Conservation (phyloP, 345 rosid genomes). For the Gossypium rotundifolium region DNA sequence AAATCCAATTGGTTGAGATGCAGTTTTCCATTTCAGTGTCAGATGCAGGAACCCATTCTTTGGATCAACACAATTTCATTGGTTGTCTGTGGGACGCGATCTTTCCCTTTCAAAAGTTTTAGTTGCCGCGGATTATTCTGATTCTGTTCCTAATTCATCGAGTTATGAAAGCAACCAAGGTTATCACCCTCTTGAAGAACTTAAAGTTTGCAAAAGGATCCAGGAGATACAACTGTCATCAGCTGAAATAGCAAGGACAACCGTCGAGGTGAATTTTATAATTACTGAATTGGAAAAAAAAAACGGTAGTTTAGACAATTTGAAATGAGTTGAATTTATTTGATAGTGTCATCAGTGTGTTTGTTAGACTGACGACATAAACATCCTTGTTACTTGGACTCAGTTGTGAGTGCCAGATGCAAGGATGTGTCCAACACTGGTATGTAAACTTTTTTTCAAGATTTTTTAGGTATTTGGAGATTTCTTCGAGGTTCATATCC, state of each 20-base stretch:
- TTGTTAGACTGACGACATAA: slow-evolving; percentile 3
- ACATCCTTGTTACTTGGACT: neutral
- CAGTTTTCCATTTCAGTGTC: slow-evolving; percentile 26
- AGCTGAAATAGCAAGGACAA: slow-evolving; percentile 82
- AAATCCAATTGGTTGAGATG: neutral
- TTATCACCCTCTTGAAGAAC: slow-evolving; percentile 91
- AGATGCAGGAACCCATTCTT: slow-evolving; percentile 45
- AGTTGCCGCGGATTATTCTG: slow-evolving; percentile 97
- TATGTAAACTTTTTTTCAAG: neutral
- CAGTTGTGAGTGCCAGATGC: neutral
- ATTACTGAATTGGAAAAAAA: slow-evolving; percentile 1
- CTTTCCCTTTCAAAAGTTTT: slow-evolving; percentile 64
- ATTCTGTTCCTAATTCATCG: slow-evolving; percentile 87
- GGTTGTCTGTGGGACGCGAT: slow-evolving; percentile 49
- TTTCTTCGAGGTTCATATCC: neutral
- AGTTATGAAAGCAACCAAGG: slow-evolving; percentile 43
- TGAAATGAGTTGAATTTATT: neutral
- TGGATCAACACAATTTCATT: slow-evolving; percentile 50
- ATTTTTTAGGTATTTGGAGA: neutral
- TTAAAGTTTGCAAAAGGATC: slow-evolving; percentile 47
- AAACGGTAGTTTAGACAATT: neutral
- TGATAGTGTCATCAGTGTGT: neutral
- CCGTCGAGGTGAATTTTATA: slow-evolving; percentile 56
- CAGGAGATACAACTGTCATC: slow-evolving; percentile 64
- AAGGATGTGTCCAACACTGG: neutral